Evolutionary conservation across 1,284 basidiomycete species (phyloP), one percentile per base, ranked within the genome.

Genomic region (Ganoderma sp.): DNA sequence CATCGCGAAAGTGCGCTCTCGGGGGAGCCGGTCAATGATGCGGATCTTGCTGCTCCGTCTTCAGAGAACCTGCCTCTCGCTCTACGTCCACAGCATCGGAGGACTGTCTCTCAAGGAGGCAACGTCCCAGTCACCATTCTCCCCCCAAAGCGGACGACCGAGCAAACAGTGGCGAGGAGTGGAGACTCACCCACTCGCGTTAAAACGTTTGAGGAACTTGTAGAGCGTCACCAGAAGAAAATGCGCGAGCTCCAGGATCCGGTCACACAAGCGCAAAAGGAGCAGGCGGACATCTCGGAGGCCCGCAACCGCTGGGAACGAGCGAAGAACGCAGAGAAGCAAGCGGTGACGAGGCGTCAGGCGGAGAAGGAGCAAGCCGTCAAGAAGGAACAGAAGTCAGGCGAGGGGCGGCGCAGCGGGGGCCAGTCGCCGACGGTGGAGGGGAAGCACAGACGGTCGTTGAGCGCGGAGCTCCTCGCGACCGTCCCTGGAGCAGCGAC

Each of bases 181-280:
- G 65, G 85, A 15, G 85, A 85, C 4, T 64, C 63, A 15, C 32
- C 82, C 28, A 75, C 80, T 57, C 89, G 90, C 34, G 84, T 87
- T 54, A 84, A 85, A 63, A 93, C 93, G 2, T 93, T 91, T 76
- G 92, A 94, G 78, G 92, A 94, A 77, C 83, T 94, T 57, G 88
- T 87, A 64, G 92, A 92, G 74, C 84, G 93, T n/a, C 92, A 94
- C 74, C 86, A 90, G 66, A 89, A 92, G 80, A 93, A 92, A 80
- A 86, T 94, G 82, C 85, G 84, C 56, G 87, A 88, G 76, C 77
- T 94, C 74, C 92, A 94, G 78, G 88, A 83, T 41, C 92, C 92
- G 17, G 79, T 94, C 41, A 94, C 90, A 37, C 84, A 87, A 73
- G 89, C 88, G 0, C 87, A 89, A 79, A 88, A 87, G 75, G 90